Base-by-base conservation (phyloP, 208 protist genomes). In the Balamuthia mandrillaris region DNA sequence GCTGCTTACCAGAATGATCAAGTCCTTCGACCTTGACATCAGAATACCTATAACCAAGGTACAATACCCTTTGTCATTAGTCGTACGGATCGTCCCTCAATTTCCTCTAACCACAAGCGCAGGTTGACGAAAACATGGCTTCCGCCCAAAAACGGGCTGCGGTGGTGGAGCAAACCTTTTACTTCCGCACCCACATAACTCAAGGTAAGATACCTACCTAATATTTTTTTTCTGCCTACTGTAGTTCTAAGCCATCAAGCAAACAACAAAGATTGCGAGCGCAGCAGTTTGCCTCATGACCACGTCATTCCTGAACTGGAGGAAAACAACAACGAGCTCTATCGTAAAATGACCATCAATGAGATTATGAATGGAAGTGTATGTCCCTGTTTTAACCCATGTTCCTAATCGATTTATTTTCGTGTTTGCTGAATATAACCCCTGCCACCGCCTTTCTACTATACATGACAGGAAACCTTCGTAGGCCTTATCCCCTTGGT, bases 71-170 rank as follows among this genome's bases (percentile, higher is more conserved):
- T 12, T 44, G 14, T 18, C 37, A 47, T 24, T 33, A 21, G 21
- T 87, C 49, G n/a, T n/a, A 24, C 42, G 77, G 29, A 39, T 88
- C 33, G 33, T 33, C 16, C 61, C 18, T 16, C 51, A 18, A 18
- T 85, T 1, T 86, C 61, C 21, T 24, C 12, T 78, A 79, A 12
- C 14, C 56, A 39, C 4, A 9, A 3, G 84, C 9, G 54, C 35
- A 95, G 65, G 97, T 99, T 12, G 98, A 99, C 90, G 93, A 96
- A 85, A 99, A 99, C 90, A 97, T 99, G 93, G 93, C 95, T 33
- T 90, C 87, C 12, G 97, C 97, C 0, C 96, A 98, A 78, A 90
- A 75, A 47, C 93, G 94, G 44, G 94, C 96, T 83, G 96, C 97
- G 5, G 94, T 92, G 14, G n/a, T 85, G 81, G 86, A 72, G 9